Base-by-base conservation (phyloP, 2,329 filamentous ascomycete genomes). In the Dendrostoma leiphaemia region DNA sequence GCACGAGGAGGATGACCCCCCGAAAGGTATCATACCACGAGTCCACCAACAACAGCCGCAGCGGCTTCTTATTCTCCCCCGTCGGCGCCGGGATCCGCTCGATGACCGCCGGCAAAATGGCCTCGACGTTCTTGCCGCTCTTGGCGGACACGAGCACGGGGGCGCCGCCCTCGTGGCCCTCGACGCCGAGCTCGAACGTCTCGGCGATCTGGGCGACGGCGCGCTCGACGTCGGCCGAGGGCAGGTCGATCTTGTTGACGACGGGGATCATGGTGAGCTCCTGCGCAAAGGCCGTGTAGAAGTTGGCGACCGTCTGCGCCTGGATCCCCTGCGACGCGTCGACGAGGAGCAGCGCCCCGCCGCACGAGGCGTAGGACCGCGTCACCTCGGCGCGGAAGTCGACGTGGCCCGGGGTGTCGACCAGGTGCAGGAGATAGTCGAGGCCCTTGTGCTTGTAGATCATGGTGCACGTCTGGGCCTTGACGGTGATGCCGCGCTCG, bases 401-500 rank as follows among this genome's bases (percentile, higher is more conserved):
- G 54, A 99, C 94, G 74, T 99, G 94, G 26, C 94, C 94, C 0
- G 94, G 94, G 0, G 94, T 99, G 70, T 99, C 94, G 54, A 99
- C 92, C 26, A 99, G 80, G 71, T 99, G 94, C 28, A 99, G 79
- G 53, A 99, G 80, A 69, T 97, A 97, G 70, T 99, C 94, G 29
- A 88, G 76, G 15, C 89, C 92, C 17, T 88, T 77, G 73, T 96
- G 79, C 26, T 88, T 91, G 76, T 97, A 96, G 49, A 99, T 82
- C 94, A 99, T 99, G 53, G 88, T 94, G 73, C 94, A 97, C 54
- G 94, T 97, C 76, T 99, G 94, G 52, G 94, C 94, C 77, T 99
- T 99, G 69, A 99, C 94, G 0, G 94, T 99, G 69, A 99, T 99
- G 58, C 94, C 94, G 35, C 94, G 84, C 72, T 97, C 91, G 48